Base-by-base conservation (phyloP, 805 yeast species). In the Hanseniaspora nectarophila region DNA sequence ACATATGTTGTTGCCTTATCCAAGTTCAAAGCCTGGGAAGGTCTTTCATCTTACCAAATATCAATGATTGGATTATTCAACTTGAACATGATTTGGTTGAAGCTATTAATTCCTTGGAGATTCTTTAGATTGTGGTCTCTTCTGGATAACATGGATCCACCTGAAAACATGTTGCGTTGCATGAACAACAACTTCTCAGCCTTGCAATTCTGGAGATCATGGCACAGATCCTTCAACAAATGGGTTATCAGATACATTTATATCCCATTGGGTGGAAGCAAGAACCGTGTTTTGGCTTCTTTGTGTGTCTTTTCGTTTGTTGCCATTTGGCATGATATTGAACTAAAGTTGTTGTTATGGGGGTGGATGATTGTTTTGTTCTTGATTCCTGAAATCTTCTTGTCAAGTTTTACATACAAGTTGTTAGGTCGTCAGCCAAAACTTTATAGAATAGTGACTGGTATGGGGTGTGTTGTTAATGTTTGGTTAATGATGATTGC, bases 401-500 rank as follows among this genome's bases (percentile, higher is more conserved):
- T 85, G 15, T 76, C 86, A 0, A 57, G 60, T 21, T 62, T 61
- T 38, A 67, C 69, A 46, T 63, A 65, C 35, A 66, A 63, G 55
- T 80, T 67, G 60, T 16, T 49, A 2, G 40, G 32, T 4, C 67
- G 69, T 15, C 58, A 67, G 9, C 59, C 67, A 54, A 74, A 81
- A 71, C 81, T 90, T 85, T 92, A 74, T 65, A 75, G 97, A 58
- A 85, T 82, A 62, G 60, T 81, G 13, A 85, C 95, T 67, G 95
- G 88, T 0, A 58, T 78, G 5, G 98, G 98, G 3, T 95, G 90
- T 4, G 94, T 89, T 28, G 61, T 74, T 21, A 92, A 92, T 65
- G 82, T 92, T 54, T 90, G 96, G 95, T 76, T 90, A 82, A 90
- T 92, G 98, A 88, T 92, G 88, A 75, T 88, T 57, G 97, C 97